Base-by-base conservation (phyloP, 495 filamentous ascomycete genomes). In the Trichoderma parareesei region DNA sequence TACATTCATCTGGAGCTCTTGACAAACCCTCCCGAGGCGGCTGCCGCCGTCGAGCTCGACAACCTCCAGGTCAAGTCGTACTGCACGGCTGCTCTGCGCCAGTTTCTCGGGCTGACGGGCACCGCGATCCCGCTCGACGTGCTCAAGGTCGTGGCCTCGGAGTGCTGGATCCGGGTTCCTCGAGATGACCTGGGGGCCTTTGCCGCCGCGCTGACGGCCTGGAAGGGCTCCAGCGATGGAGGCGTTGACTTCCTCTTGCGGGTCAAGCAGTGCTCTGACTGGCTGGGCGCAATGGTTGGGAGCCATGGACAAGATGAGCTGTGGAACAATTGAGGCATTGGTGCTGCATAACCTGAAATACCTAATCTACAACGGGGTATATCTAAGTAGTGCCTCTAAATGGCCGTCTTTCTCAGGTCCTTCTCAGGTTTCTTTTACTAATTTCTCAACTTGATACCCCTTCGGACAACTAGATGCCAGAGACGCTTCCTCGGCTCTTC, bases 61-160 rank as follows among this genome's bases (percentile, higher is more conserved):
- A 78, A 82, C 38, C 80, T 96, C 42, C 93, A 90, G 59, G 83
- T 85, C 41, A 87, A 87, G 44, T 83, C 88, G 1, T 85, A 91
- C 69, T 85, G 94, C 61, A 87, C 84, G 27, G 74, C 88, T 38
- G 88, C 92, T 0, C 78, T 97, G 1, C 82, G 81, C 9, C 89
- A 92, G 70, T 96, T 90, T 76, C 85, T 97, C 20, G 93, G 93
- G 9, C 69, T 88, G 40, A 84, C 85, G 2, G 93, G 93, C 41
- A 79, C 88, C 5, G 84, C 88, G 1, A 91, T 97, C 27, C 78
- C 88, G 0, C 75, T 97, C 66, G 93, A 97, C 69, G 87, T 97
- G 41, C 79, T 97, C 8, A 85, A 89, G 53, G 74, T 89, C 5
- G 75, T 82, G 8, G 80, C 73, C 1, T 66, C 72, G 37, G 77